These are phyloP conservation scores for Calvatia gigantea DNA, from an alignment of 768 basidiomycete genomes.

Conservation along the genomic window DNA sequence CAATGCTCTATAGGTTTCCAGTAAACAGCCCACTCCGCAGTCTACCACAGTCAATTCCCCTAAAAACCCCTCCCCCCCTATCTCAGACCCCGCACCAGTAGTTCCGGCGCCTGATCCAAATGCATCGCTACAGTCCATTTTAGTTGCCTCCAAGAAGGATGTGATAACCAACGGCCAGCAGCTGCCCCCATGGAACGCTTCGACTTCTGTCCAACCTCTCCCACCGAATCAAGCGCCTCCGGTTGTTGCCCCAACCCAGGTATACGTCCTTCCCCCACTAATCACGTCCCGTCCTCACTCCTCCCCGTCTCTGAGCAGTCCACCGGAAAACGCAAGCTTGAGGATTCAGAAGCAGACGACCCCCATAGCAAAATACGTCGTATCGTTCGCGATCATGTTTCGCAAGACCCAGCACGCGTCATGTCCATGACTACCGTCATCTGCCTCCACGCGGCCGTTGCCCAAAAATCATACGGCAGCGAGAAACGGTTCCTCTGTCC, in stretches of 20 bases:
- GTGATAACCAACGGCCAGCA: conserved; percentile 36
- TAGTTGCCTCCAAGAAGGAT: conserved; percentile 48
- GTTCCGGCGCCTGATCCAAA: conserved; percentile 36
- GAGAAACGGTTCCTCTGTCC: conserved; percentile 95
- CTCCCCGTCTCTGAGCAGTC: conserved; percentile 28
- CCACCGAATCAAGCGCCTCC: conserved; percentile 24
- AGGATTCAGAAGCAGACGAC: conserved; percentile 59
- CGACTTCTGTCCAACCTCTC: conserved; percentile 20
- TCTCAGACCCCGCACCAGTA: conserved; percentile 21
- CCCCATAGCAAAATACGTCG: conserved; percentile 79
- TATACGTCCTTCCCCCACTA: conserved; percentile 7
- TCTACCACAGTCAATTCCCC: conserved; percentile 14
- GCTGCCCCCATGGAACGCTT: conserved; percentile 35
- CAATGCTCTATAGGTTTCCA: conserved; percentile 28
- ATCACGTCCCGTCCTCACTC: conserved; percentile 6
- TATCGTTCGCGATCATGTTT: conserved; percentile 79
- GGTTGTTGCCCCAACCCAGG: conserved; percentile 21
- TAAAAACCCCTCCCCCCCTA: conserved; percentile 26
- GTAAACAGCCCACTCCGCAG: conserved; percentile 22
- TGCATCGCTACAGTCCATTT: conserved; percentile 47
- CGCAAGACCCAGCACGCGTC: conserved; percentile 69
- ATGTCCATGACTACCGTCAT: conserved; percentile 90
- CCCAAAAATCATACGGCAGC: conserved; percentile 94
- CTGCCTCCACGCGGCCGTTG: conserved; percentile 88
- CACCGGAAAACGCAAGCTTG: conserved; percentile 72